phyloP scores from a whole-genome alignment of 495 filamentous ascomycete species.

The Pyrenopolyporus hunteri region DNA sequence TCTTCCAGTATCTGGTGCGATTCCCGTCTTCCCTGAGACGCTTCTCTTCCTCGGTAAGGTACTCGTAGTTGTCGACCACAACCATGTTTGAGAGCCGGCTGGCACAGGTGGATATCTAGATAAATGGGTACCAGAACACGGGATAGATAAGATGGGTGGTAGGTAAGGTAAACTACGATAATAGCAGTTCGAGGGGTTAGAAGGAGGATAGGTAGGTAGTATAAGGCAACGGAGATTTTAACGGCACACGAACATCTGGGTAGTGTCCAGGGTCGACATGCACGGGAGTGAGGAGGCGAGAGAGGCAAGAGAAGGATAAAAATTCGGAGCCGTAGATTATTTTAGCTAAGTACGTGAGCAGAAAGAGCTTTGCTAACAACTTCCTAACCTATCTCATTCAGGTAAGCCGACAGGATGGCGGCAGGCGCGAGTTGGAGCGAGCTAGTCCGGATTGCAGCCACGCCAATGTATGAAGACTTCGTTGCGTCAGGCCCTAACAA shows the following conservation, averaged over 20 bases:
- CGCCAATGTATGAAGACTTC: conserved; percentile 14
- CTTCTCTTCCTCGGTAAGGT: conserved; percentile 85
- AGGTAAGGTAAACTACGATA: not conserved
- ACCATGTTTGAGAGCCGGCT: conserved; percentile 66
- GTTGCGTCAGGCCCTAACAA: conserved; percentile 23
- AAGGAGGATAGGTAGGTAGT: not conserved
- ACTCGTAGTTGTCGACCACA: conserved; percentile 81
- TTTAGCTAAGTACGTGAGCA: conserved; percentile 20
- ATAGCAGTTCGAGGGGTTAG: not conserved
- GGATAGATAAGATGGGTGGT: not conserved
- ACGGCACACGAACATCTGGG: not conserved
- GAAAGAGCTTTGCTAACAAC: conserved; percentile 17
- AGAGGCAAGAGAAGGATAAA: conserved; percentile 9
- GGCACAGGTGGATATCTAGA: not conserved
- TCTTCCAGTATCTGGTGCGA: conserved; percentile 88
- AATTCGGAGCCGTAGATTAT: conserved; percentile 22
- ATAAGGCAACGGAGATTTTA: not conserved
- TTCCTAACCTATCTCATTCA: conserved; percentile 28
- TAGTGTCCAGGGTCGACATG: not conserved
- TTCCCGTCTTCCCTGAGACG: conserved; percentile 84
- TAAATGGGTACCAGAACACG: not conserved
- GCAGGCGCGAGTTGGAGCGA: conserved; percentile 16
- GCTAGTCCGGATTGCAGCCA: conserved; percentile 25
- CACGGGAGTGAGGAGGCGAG: not conserved
- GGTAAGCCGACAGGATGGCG: conserved; percentile 31